Conservation (phyloP, 2,329 filamentous ascomycete species). For the Sordariomycetes sp. region DNA sequence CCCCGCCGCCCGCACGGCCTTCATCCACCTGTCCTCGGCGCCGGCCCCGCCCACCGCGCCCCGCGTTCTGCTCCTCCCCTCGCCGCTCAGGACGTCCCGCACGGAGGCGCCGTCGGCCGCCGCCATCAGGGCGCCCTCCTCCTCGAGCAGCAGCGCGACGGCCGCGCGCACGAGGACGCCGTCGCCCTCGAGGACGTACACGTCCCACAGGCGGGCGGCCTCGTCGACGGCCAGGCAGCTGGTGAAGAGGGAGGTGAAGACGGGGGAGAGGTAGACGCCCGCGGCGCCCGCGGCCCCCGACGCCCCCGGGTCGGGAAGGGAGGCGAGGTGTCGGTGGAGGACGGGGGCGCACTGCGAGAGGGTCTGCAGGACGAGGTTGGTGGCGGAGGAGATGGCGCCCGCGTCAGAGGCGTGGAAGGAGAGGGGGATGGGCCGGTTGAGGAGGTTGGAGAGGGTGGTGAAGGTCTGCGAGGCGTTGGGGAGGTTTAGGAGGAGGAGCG, state of each 20-base stretch:
- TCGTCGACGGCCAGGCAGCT: constrained; percentile 55
- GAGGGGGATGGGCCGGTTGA: constrained; percentile 65
- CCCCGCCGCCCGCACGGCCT: constrained; percentile 25
- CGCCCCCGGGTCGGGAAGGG: background rate
- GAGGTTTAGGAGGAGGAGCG: constrained; percentile 62
- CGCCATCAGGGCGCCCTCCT: constrained; percentile 41
- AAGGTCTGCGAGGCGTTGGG: constrained; percentile 54
- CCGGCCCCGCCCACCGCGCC: constrained; percentile 27
- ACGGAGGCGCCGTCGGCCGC: constrained; percentile 35
- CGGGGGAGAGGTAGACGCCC: constrained; percentile 43
- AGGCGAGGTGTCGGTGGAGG: constrained; percentile 53
- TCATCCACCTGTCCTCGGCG: constrained; percentile 38
- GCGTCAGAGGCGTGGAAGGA: constrained; percentile 64
- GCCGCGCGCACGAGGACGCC: constrained; percentile 58
- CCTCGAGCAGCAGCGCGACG: constrained; percentile 51
- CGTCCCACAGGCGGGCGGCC: constrained; percentile 66
- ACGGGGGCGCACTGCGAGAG: constrained; percentile 53
- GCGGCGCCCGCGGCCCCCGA: constrained; percentile 10
- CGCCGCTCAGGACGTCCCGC: constrained; percentile 23
- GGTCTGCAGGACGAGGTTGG: constrained; percentile 57
- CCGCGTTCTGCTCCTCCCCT: constrained; percentile 15
- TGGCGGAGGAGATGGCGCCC: constrained; percentile 58
- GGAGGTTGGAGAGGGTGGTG: constrained; percentile 61
- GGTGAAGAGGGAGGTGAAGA: constrained; percentile 58
- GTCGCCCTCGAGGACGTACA: constrained; percentile 76